A percentile compares a stretch with the other conserved stretches of the same genome.
Conservation (phyloP, 2,329 filamentous ascomycete genomes). For the Balansia obtecta region DNA sequence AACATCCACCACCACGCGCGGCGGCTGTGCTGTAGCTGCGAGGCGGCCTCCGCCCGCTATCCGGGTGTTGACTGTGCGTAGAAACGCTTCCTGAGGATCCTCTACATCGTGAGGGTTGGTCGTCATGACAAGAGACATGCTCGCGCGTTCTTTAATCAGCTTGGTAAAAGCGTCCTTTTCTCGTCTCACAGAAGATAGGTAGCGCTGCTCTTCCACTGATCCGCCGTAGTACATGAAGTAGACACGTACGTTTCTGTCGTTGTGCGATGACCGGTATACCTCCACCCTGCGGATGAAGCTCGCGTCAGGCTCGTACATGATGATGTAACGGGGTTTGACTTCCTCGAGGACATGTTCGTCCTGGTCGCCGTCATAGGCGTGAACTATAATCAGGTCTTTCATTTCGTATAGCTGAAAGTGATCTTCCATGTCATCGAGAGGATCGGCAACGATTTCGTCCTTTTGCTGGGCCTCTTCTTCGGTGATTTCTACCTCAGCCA, state of each 20-base stretch:
- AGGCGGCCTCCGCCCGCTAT: slow-evolving; percentile 88
- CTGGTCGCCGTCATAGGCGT: slow-evolving; percentile 89
- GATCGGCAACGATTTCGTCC: slow-evolving; percentile 60
- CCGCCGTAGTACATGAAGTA: slow-evolving; percentile 96
- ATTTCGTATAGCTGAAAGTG: slow-evolving; percentile 88
- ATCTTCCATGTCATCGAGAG: slow-evolving; percentile 81
- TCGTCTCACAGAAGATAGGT: slow-evolving; percentile 75
- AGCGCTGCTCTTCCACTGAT: slow-evolving; percentile 91
- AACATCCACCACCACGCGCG: slow-evolving; percentile 86
- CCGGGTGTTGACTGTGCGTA: slow-evolving; percentile 90
- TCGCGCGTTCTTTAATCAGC: slow-evolving; percentile 84
- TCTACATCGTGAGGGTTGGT: slow-evolving; percentile 55
- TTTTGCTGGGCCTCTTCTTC: slow-evolving; percentile 66
- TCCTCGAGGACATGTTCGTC: slow-evolving; percentile 96
- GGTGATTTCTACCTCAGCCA: slow-evolving; percentile 73
- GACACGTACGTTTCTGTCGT: slow-evolving; percentile 74
- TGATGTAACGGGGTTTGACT: slow-evolving; percentile 81
- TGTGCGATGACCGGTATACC: slow-evolving; percentile 90
- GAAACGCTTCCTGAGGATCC: slow-evolving; percentile 81
- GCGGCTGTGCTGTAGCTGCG: slow-evolving; percentile 71
- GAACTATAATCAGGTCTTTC: slow-evolving; percentile 75
- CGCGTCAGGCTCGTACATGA: slow-evolving; percentile 97
- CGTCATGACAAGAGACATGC: slow-evolving; percentile 82
- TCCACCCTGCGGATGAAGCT: slow-evolving; percentile 91
- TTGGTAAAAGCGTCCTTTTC: slow-evolving; percentile 96